Conservation (phyloP, 768 basidiomycete species). For the Xerocomellus chrysenteron region DNA sequence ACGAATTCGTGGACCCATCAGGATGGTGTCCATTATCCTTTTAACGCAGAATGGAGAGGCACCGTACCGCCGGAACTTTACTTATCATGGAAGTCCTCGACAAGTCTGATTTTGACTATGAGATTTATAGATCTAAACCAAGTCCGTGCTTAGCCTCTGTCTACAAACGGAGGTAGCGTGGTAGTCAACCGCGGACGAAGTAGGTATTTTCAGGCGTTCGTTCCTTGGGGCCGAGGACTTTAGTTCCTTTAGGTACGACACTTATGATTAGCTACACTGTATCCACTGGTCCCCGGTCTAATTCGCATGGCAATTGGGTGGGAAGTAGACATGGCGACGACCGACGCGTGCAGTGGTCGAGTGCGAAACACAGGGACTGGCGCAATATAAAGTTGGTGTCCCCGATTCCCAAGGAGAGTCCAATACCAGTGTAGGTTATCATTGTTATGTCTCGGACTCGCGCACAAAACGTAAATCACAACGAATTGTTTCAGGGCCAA, state of each 20-base stretch:
- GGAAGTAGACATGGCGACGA: constrained; percentile 6
- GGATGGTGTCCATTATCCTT: neutral
- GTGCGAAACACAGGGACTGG: neutral
- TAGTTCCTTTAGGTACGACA: constrained; percentile 2
- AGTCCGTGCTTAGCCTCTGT: constrained; percentile 8
- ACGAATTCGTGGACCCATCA: constrained; percentile 17
- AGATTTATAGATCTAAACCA: constrained; percentile 15
- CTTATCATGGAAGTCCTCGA: constrained; percentile 15
- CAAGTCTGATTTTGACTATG: constrained; percentile 24
- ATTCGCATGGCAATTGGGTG: constrained; percentile 2
- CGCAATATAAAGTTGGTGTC: neutral
- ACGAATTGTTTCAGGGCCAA: constrained; percentile 13
- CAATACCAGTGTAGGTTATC: neutral
- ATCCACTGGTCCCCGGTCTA: neutral
- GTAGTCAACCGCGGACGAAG: constrained; percentile 19
- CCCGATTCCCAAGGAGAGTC: constrained; percentile 1
- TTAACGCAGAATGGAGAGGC: constrained; percentile 1
- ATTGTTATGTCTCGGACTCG: neutral
- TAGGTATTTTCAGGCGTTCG: neutral
- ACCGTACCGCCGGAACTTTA: constrained; percentile 4
- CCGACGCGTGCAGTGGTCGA: neutral
- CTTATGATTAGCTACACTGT: constrained; percentile 10
- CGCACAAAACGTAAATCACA: constrained; percentile 23
- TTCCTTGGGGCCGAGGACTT: constrained; percentile 32
- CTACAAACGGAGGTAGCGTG: constrained; percentile 25